Conservation (phyloP, 495 filamentous ascomycete species). For the Lasiosphaeriaceae sp. region DNA sequence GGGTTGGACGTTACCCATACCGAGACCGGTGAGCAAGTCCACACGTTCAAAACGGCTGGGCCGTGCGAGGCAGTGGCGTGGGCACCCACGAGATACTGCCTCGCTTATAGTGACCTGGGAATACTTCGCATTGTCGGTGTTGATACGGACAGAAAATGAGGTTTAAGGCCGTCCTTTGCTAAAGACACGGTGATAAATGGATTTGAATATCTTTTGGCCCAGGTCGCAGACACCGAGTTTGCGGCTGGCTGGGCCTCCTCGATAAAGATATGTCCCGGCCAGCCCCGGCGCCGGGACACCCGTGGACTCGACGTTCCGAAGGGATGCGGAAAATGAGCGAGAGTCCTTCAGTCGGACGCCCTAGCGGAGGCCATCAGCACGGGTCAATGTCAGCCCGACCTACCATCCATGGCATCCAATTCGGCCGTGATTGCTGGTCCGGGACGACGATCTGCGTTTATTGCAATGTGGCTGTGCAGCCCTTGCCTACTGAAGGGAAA, state of each 20-base stretch:
- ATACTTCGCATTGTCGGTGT: constrained; percentile 78
- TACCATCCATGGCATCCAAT: not conserved
- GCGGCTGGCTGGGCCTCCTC: too few relatives aligned
- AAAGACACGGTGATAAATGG: too few relatives aligned
- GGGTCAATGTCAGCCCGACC: constrained; percentile 15
- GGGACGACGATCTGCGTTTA: not conserved
- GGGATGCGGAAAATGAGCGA: too few relatives aligned
- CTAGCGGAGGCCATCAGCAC: constrained; percentile 12
- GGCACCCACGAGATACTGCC: constrained; percentile 84
- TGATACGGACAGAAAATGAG: constrained; percentile 39
- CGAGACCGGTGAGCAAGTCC: constrained; percentile 82
- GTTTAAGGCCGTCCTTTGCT: not conserved
- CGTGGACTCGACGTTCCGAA: too few relatives aligned
- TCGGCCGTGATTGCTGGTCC: not conserved
- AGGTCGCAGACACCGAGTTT: too few relatives aligned
- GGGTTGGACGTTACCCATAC: constrained; percentile 75
- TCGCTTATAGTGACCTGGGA: constrained; percentile 82
- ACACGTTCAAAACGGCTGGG: constrained; percentile 67
- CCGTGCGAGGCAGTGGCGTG: constrained; percentile 70
- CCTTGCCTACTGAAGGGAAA: not conserved
- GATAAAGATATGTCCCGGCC: too few relatives aligned
- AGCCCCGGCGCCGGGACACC: too few relatives aligned
- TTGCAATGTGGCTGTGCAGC: constrained; percentile 13
- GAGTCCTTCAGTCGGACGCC: not conserved
- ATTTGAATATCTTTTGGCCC: too few relatives aligned